Evolutionary conservation across 2,329 filamentous ascomycete species (phyloP).

Genomic region (Hypoxylon sp.): DNA sequence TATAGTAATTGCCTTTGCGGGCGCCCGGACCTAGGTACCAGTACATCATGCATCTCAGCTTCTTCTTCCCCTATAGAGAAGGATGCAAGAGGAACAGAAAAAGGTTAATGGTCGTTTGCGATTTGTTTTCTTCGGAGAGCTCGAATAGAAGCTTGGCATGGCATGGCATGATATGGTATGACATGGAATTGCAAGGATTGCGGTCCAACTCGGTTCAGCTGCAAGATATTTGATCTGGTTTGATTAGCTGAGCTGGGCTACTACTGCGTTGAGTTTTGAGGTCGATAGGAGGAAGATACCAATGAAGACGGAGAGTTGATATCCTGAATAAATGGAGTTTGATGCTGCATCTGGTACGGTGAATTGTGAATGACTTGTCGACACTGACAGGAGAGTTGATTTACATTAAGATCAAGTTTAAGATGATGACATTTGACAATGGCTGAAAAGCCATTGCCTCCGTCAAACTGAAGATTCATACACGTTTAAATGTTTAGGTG

Average conservation of each 20-base stretch:
- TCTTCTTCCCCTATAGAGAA: constrained; percentile 25
- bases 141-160: constrained; percentile 32
- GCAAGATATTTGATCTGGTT: constrained; percentile 11
- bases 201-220: constrained; percentile 1
- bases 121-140: constrained; percentile 9
- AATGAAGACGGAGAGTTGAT: constrained; percentile 24
- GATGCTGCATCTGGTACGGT: neutral
- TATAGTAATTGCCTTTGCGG: constrained; percentile 41
- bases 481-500: no score
- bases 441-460: no score
- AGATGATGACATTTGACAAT: no score
- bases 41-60: constrained; percentile 25
- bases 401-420: neutral
- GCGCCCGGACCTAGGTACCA: constrained; percentile 27
- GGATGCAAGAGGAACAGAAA: constrained; percentile 30
- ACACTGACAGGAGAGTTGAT: neutral
- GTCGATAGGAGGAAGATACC: constrained; percentile 19
- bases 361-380: constrained; percentile 8
- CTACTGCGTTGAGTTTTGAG: neutral
- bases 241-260: constrained; percentile 7
- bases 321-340: constrained; percentile 21
- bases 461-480: no score
- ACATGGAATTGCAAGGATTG: constrained; percentile 22
- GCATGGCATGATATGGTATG: constrained; percentile 6
- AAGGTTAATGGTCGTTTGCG: constrained; percentile 18